Percentiles rank a stretch among this genome's conserved stretches.
Conservation (phyloP, 1,284 basidiomycete species). For the Ganoderma lingzhi region DNA sequence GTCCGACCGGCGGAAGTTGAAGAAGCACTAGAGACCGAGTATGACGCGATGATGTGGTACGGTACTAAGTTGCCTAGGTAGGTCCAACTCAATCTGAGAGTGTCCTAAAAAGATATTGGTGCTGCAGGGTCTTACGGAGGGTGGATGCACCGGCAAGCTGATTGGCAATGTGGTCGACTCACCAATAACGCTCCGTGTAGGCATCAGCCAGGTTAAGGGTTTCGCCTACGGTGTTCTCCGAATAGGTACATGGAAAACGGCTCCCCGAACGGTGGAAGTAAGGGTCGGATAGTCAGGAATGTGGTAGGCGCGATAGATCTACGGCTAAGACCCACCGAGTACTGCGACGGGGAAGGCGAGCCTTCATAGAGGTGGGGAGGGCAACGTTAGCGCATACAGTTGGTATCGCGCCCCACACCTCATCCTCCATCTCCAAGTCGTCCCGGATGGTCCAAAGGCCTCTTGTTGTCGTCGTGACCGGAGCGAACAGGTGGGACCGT, state of each 20-base stretch:
- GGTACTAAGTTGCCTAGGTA: background rate
- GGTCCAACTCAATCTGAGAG: too few species aligned
- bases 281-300: background rate
- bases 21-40: background rate
- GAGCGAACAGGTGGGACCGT: conserved; percentile 67
- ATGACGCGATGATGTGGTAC: background rate
- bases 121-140: too few species aligned
- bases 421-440: conserved; percentile 7
- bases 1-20: background rate
- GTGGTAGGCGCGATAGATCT: background rate
- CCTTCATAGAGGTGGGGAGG: background rate
- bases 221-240: background rate
- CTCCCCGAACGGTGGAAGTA: background rate
- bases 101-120: too few species aligned
- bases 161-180: too few species aligned
- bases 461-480: conserved; percentile 68
- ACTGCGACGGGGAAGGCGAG: background rate
- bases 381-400: background rate
- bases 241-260: background rate
- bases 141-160: too few species aligned
- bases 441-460: conserved; percentile 34
- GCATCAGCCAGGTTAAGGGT: background rate
- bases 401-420: background rate
- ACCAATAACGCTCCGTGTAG: too few species aligned
- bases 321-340: background rate